Evolutionary conservation across 495 filamentous ascomycete species (phyloP).

Genomic region (Amniculicola lignicola): DNA sequence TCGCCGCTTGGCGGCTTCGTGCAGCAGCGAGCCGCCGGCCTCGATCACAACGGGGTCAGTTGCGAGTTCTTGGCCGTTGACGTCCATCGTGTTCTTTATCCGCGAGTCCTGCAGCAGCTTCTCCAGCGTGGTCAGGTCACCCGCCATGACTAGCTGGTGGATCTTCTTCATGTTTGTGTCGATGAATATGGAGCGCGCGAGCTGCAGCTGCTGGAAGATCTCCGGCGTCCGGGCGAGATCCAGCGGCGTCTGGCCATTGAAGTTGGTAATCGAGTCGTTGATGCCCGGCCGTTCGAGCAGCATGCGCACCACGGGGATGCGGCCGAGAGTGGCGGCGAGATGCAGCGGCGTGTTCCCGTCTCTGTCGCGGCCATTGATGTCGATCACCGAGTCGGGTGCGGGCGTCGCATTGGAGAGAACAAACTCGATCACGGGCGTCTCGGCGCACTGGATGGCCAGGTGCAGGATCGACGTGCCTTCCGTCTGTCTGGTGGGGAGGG

Average conservation of each 20-base stretch:
- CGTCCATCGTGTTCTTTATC: slow-evolving; percentile 78
- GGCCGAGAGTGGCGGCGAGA: slow-evolving; percentile 76
- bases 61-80: slow-evolving; percentile 83
- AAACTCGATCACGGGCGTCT: slow-evolving; percentile 92
- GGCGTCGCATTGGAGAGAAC: slow-evolving; percentile 65
- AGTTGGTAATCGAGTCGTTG: slow-evolving; percentile 89
- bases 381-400: slow-evolving; percentile 51
- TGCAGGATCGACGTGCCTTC: slow-evolving; percentile 88
- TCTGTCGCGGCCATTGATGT: slow-evolving; percentile 85
- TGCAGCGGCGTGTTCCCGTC: slow-evolving; percentile 95
- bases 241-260: slow-evolving; percentile 78
- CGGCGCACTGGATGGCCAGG: slow-evolving; percentile 94
- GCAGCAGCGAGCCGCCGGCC: slow-evolving; percentile 80
- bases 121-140: slow-evolving; percentile 73
- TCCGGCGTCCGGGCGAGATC: slow-evolving; percentile 88
- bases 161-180: slow-evolving; percentile 80
- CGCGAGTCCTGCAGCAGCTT: slow-evolving; percentile 77
- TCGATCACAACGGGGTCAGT: slow-evolving; percentile 73
- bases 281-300: slow-evolving; percentile 74
- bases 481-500: slow-evolving; percentile 42
- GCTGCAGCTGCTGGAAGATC: slow-evolving; percentile 92
- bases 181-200: slow-evolving; percentile 84
- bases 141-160: slow-evolving; percentile 66
- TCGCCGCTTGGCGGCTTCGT: slow-evolving; percentile 85
- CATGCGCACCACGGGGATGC: slow-evolving; percentile 72